A percentile compares a stretch with the other conserved stretches of the same genome.
Conservation (phyloP, 2,329 filamentous ascomycete species). For the Trichophaea hybrida region DNA sequence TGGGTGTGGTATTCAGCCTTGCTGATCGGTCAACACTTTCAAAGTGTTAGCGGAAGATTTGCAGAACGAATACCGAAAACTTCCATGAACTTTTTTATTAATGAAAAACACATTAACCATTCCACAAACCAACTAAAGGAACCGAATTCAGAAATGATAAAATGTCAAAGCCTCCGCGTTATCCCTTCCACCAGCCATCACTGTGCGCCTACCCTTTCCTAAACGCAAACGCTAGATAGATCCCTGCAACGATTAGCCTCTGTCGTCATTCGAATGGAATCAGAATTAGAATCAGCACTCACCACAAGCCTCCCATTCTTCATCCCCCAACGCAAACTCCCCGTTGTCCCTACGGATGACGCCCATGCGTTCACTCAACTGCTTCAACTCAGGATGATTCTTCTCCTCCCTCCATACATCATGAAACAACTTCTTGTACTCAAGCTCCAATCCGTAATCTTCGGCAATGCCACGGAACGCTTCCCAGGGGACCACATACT, state of each 20-base stretch:
- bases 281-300: conserved; percentile 2
- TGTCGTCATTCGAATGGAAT: background rate
- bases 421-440: conserved; percentile 80
- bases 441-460: conserved; percentile 89
- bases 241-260: conserved; percentile 5
- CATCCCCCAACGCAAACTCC: conserved; percentile 55
- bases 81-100: too few species aligned
- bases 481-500: conserved; percentile 97
- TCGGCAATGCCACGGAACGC: conserved; percentile 76
- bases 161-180: too few species aligned
- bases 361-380: conserved; percentile 88
- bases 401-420: conserved; percentile 91
- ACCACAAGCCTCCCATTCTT: conserved; percentile 68
- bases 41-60: too few species aligned
- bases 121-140: too few species aligned
- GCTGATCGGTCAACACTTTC: too few species aligned
- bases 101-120: too few species aligned
- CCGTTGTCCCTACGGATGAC: conserved; percentile 46
- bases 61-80: too few species aligned
- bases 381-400: conserved; percentile 64
- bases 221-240: conserved; percentile 24
- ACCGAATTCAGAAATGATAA: too few species aligned
- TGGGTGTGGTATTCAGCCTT: too few species aligned
- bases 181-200: too few species aligned
- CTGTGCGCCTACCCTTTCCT: conserved; percentile 12